Evolutionary conservation across 805 yeast species (phyloP).

Genomic region (Sugiyamaella floridensis): DNA sequence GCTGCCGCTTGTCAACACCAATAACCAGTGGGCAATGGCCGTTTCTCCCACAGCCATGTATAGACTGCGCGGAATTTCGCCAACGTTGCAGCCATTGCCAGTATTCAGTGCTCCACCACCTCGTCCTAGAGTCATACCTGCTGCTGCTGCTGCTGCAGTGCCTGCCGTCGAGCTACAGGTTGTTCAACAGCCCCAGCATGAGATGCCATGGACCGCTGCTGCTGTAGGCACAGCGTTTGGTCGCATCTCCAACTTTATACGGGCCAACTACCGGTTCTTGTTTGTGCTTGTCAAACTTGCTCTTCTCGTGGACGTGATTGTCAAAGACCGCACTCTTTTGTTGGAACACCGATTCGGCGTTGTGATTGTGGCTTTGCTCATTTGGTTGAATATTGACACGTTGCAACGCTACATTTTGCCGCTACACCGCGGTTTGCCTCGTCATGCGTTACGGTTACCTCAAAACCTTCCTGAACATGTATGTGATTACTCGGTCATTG

Average conservation of each 20-base stretch:
- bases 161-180: not conserved
- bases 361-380: not conserved
- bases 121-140: not conserved
- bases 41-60: not conserved
- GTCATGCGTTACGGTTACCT: constrained; percentile 3
- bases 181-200: not conserved
- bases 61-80: not conserved
- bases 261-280: not conserved
- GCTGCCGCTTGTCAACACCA: not conserved
- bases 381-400: constrained; percentile 1
- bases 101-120: constrained; percentile 6
- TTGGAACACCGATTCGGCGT: not conserved
- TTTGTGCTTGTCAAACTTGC: constrained; percentile 2
- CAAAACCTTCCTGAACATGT: constrained; percentile 7
- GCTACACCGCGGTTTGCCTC: constrained; percentile 1
- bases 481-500: not conserved
- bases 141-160: not conserved
- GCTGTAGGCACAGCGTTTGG: not conserved
- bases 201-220: not conserved
- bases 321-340: not conserved
- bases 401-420: not conserved
- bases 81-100: not conserved
- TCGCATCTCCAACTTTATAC: not conserved
- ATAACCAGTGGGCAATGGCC: not conserved
- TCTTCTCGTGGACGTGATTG: constrained; percentile 7